phyloP scores from a whole-genome alignment of 805 yeast genomes.

The Ogataea glucozyma region DNA sequence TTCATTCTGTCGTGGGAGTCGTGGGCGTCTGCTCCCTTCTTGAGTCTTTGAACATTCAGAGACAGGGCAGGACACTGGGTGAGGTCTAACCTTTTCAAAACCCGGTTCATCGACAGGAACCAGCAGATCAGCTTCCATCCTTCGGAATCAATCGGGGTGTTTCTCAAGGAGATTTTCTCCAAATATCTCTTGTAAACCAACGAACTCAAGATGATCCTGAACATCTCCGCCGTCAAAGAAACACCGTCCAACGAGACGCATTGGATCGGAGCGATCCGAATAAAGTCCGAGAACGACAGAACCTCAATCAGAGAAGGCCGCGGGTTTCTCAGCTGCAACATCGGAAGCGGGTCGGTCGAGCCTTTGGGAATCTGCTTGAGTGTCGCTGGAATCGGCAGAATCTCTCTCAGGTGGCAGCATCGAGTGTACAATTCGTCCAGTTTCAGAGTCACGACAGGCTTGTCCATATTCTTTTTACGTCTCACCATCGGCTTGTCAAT shows the following conservation, averaged over 20 bases:
- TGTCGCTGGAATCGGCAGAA: slow-evolving; percentile 88
- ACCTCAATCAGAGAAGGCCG: slow-evolving; percentile 87
- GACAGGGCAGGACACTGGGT: slow-evolving; percentile 63
- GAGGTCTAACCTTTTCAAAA: slow-evolving; percentile 60
- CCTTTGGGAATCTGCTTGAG: slow-evolving; percentile 78
- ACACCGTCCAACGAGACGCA: slow-evolving; percentile 81
- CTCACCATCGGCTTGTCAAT: slow-evolving; percentile 72
- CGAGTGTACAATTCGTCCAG: slow-evolving; percentile 82
- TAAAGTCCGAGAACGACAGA: slow-evolving; percentile 83
- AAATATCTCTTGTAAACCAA: slow-evolving; percentile 64
- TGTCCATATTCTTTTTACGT: slow-evolving; percentile 37
- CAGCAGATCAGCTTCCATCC: slow-evolving; percentile 84
- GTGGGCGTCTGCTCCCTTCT: slow-evolving; percentile 26
- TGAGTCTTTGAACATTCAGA: slow-evolving; percentile 44
- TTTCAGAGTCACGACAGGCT: slow-evolving; percentile 39
- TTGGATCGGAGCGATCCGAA: slow-evolving; percentile 80
- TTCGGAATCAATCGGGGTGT: slow-evolving; percentile 66
- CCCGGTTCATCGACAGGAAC: slow-evolving; percentile 64
- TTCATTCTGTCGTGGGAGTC: slow-evolving; percentile 42
- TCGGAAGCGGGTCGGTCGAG: slow-evolving; percentile 70
- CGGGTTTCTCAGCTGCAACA: slow-evolving; percentile 78
- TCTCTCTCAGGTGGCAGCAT: slow-evolving; percentile 91
- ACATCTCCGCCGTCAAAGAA: slow-evolving; percentile 70
- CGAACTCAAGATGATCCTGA: slow-evolving; percentile 69
- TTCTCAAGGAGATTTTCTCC: slow-evolving; percentile 73